Percentiles rank a stretch among this genome's conserved stretches.
These are phyloP conservation scores for Tilletia caries DNA, from an alignment of 1,284 basidiomycete species.

Conservation along the genomic window DNA sequence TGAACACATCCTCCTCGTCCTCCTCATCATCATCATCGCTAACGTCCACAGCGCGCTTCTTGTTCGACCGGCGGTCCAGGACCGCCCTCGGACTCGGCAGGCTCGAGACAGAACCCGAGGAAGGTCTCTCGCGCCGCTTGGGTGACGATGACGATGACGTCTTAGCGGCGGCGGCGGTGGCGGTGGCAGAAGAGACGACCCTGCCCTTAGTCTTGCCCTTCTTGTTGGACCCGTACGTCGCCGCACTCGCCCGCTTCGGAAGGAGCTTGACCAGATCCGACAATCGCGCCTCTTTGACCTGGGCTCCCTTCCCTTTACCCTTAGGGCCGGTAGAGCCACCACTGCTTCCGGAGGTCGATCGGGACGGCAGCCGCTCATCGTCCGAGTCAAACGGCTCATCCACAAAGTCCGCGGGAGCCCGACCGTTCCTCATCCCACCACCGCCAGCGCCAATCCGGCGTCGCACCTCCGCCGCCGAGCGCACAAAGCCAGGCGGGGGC, in stretches of 20 bases:
- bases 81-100: background rate
- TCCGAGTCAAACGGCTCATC: conserved; percentile 4
- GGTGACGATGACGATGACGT: background rate
- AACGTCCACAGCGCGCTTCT: too few species aligned
- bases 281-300: background rate
- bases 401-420: background rate
- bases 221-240: background rate
- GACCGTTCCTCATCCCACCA: too few species aligned
- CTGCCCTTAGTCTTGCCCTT: background rate
- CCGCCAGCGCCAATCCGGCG: background rate
- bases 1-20: background rate
- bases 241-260: background rate
- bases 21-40: background rate
- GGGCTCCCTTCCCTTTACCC: background rate
- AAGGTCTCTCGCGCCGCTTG: background rate
- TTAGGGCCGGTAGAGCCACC: background rate
- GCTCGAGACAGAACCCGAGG: background rate
- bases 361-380: background rate
- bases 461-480: background rate
- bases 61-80: too few species aligned
- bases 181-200: too few species aligned
- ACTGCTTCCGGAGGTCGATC: background rate
- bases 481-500: background rate
- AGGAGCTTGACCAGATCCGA: background rate
- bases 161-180: too few species aligned